Evolutionary conservation across 306 rosid genomes (phyloP).

Genomic region (Coriaria nepalensis): DNA sequence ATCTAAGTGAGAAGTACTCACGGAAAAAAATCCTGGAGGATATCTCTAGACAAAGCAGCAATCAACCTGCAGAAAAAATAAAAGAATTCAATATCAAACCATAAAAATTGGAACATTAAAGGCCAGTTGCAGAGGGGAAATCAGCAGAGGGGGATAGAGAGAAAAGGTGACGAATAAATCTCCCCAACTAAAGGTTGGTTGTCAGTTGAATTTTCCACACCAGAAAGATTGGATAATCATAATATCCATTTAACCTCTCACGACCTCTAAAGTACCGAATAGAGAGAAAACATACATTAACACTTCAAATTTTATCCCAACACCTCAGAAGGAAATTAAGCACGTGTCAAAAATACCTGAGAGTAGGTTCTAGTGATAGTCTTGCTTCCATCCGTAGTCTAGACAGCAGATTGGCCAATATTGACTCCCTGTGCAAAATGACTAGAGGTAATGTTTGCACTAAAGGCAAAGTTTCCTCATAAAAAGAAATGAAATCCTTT

Average conservation of each 20-base stretch:
- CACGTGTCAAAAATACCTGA: slow-evolving; percentile 57
- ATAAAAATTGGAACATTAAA: too few species aligned
- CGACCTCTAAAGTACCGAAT: too few species aligned
- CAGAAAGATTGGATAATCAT: too few species aligned
- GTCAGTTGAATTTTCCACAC: too few species aligned
- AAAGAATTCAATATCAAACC: slow-evolving; percentile 12
- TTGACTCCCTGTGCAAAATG: slow-evolving; percentile 57
- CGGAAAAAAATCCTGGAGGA: slow-evolving; percentile 70
- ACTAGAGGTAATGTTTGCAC: slow-evolving; percentile 68
- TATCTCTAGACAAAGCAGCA: slow-evolving; percentile 72
- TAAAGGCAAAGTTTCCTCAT: slow-evolving; percentile 52
- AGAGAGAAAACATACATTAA: too few species aligned
- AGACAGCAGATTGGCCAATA: slow-evolving; percentile 49
- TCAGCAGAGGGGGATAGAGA: too few species aligned
- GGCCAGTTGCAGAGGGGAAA: too few species aligned
- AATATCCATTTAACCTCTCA: too few species aligned
- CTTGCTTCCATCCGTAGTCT: slow-evolving; percentile 64
- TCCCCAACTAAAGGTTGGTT: too few species aligned
- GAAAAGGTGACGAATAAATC: too few species aligned
- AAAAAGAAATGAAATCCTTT: slow-evolving; percentile 67
- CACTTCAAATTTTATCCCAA: too few species aligned
- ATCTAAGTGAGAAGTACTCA: slow-evolving; percentile 35
- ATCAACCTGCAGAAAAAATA: slow-evolving; percentile 42
- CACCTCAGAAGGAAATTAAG: too few species aligned
- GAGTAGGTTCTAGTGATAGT: slow-evolving; percentile 75